A percentile compares a stretch with the other conserved stretches of the same genome.
Conservation (phyloP, 176 grass and related monocot genomes). For the Puya raimondii region DNA sequence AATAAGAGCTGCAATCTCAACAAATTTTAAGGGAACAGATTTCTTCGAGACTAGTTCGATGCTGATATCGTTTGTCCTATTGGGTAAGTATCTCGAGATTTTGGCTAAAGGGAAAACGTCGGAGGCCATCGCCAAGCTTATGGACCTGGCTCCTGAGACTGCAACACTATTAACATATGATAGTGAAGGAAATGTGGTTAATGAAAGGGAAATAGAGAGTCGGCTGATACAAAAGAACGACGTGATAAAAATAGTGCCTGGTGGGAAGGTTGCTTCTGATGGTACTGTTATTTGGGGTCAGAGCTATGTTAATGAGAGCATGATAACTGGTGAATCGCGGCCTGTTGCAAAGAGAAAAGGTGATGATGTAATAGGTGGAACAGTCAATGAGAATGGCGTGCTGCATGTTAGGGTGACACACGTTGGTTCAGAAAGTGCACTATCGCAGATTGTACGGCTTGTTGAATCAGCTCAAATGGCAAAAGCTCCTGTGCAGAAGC, state of each 20-base stretch:
- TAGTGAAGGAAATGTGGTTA: conserved; percentile 43
- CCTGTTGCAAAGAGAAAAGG: conserved; percentile 86
- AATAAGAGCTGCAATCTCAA: conserved; percentile 67
- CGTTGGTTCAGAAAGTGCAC: conserved; percentile 83
- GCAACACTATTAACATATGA: conserved; percentile 56
- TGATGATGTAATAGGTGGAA: conserved; percentile 78
- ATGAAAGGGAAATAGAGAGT: conserved; percentile 78
- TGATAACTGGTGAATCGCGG: conserved; percentile 86
- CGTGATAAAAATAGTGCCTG: conserved; percentile 78
- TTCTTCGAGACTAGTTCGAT: conserved; percentile 99
- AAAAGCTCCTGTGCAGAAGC: conserved; percentile 93
- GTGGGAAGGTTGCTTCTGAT: conserved; percentile 86
- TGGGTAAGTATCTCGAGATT: conserved; percentile 95
- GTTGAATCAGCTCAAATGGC: conserved; percentile 94
- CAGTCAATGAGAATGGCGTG: conserved; percentile 92
- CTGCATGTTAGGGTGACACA: conserved; percentile 77
- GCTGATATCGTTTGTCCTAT: conserved; percentile 92
- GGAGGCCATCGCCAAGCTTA: conserved; percentile 87
- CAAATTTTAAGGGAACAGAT: conserved; percentile 59
- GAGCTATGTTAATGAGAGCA: conserved; percentile 97
- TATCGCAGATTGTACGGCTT: conserved; percentile 82
- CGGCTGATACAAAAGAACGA: conserved; percentile 98
- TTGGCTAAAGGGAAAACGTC: conserved; percentile 97
- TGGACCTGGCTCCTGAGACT: conserved; percentile 85
- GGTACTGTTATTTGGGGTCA: conserved; percentile 93